phyloP scores from a whole-genome alignment of 768 basidiomycete genomes.

The Xerocomellus amylosporus region DNA sequence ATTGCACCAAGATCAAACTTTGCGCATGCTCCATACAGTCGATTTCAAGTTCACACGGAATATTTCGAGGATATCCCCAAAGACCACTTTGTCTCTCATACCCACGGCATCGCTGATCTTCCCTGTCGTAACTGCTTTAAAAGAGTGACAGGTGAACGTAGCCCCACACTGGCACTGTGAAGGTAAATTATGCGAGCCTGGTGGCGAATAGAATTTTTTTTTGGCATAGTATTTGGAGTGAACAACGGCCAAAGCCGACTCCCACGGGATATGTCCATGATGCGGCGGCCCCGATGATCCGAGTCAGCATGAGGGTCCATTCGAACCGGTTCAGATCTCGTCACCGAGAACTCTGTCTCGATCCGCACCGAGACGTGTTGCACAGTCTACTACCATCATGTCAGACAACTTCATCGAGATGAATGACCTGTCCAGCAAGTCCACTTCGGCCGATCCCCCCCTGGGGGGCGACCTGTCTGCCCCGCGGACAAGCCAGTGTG shows the following conservation, averaged over 20 bases:
- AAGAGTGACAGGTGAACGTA: no score
- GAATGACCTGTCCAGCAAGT: slow-evolving; percentile 34
- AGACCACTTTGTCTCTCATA: no score
- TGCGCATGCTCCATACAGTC: background rate
- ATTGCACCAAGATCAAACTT: no score
- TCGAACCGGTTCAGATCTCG: background rate
- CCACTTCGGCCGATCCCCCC: slow-evolving; percentile 10
- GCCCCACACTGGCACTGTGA: no score
- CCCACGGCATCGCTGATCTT: no score
- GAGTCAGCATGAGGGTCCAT: background rate
- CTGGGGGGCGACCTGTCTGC: background rate
- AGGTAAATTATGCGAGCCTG: background rate
- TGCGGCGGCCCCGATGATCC: no score
- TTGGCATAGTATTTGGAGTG: no score
- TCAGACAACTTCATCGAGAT: slow-evolving; percentile 36
- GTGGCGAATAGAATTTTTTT: background rate
- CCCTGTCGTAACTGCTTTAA: no score
- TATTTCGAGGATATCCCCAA: no score
- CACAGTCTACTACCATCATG: slow-evolving; percentile 24
- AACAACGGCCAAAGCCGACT: background rate
- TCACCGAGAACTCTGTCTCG: no score
- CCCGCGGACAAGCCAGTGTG: slow-evolving; percentile 6
- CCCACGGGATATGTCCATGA: background rate
- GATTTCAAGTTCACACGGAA: background rate
- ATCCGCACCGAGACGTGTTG: no score